These are phyloP conservation scores for Daphne laureola DNA, from an alignment of 441 rosid genomes.

Conservation along the genomic window DNA sequence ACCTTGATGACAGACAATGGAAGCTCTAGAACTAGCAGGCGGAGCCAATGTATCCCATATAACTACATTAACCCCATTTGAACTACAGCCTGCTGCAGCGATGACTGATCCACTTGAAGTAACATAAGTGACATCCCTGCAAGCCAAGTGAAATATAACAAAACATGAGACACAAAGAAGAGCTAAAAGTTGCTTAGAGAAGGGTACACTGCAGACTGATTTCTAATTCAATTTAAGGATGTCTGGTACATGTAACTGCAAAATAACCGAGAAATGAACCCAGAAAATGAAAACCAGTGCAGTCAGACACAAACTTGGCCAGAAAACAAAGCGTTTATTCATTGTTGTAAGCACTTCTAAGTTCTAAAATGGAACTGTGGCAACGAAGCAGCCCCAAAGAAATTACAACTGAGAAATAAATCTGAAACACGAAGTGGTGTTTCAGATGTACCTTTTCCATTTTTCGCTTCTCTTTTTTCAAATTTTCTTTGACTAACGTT, in stretches of 20 bases:
- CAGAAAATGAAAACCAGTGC: not conserved
- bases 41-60: slow-evolving; percentile 98
- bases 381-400: no score
- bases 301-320: not conserved
- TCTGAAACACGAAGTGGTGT: no score
- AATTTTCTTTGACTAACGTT: no score
- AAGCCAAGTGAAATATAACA: slow-evolving; percentile 18
- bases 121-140: slow-evolving; percentile 80
- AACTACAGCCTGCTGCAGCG: slow-evolving; percentile 80
- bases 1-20: slow-evolving; percentile 91
- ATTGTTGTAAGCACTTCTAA: no score
- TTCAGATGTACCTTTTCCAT: no score
- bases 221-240: not conserved
- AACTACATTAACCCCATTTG: slow-evolving; percentile 80
- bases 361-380: no score
- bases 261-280: slow-evolving; percentile 1
- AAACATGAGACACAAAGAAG: slow-evolving; percentile 8
- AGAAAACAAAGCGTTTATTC: not conserved
- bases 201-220: not conserved
- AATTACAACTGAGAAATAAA: no score
- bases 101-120: slow-evolving; percentile 92
- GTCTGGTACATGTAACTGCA: not conserved
- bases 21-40: slow-evolving; percentile 80
- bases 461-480: no score
- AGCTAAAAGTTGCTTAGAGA: slow-evolving; percentile 1